Percentiles rank a stretch among this genome's conserved stretches.
Conservation (phyloP, 1,139 yeast species). For the Candida pseudocylindracea region DNA sequence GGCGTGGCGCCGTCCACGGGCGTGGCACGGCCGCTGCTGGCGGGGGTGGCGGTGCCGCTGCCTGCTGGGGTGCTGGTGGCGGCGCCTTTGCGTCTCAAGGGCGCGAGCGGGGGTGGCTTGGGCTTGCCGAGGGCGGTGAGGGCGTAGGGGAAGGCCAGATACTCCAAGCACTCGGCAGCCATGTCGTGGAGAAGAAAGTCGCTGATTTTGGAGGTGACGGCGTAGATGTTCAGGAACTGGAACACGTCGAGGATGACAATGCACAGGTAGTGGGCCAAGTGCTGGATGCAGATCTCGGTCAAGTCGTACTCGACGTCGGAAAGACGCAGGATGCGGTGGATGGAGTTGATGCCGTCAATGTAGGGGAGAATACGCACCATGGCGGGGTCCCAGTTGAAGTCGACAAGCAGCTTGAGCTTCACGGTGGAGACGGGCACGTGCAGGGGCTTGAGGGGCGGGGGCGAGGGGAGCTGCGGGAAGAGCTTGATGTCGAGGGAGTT, state of each 20-base stretch:
- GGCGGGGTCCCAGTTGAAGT: constrained; percentile 94
- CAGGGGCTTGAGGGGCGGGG: constrained; percentile 45
- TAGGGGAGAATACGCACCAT: constrained; percentile 72
- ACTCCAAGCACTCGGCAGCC: constrained; percentile 75
- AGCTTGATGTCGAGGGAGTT: constrained; percentile 83
- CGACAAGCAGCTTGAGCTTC: constrained; percentile 44
- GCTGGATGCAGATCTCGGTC: constrained; percentile 77
- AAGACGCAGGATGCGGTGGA: constrained; percentile 50
- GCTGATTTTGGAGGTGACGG: constrained; percentile 65
- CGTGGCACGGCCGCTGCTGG: too few relatives aligned
- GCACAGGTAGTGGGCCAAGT: constrained; percentile 74
- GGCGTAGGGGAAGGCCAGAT: constrained; percentile 10
- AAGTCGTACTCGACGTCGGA: constrained; percentile 66
- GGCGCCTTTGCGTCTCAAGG: not conserved
- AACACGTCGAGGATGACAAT: constrained; percentile 68
- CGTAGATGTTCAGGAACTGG: constrained; percentile 74
- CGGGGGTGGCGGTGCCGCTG: too few relatives aligned
- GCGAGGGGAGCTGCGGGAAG: constrained; percentile 73
- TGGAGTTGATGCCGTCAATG: constrained; percentile 75
- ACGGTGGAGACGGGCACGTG: constrained; percentile 87
- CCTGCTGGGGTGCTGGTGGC: not conserved
- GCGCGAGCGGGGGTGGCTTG: not conserved
- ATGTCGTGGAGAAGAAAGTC: constrained; percentile 39
- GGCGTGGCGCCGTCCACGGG: too few relatives aligned
- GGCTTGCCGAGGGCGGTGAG: not conserved